Evolutionary conservation across 2,329 filamentous ascomycete genomes (phyloP), one percentile per base, ranked within the genome.

Genomic region (Phialophora tarda): DNA sequence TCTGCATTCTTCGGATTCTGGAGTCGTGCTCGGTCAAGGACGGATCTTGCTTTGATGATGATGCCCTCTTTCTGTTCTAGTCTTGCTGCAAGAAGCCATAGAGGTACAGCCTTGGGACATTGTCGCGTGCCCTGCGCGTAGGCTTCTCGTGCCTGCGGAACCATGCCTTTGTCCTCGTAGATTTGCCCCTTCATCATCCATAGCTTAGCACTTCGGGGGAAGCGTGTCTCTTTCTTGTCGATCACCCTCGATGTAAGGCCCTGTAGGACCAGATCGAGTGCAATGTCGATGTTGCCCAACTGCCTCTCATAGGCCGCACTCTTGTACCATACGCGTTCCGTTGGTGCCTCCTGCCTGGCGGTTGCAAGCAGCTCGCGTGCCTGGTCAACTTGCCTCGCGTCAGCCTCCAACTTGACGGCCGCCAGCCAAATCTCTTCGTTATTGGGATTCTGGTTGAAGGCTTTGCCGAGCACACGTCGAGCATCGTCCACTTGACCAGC

Each of bases 131-230:
- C 95, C 4, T 91, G 90, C 66, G 87, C 88, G 78, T 95, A 98
- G 0, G 94, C 93, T 77, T 98, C 93, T 55, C 95, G 88, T 2
- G 95, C 95, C 78, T 95, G 91, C 0, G 90, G 89, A 14, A 90
- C 81, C 80, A 92, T 93, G 73, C 86, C 89, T 55, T 93, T 85
- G 51, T 89, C 86, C 75, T 97, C 91, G 82, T 99, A 99, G 69
- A 98, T 95, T 76, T 99, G 95, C 0, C 96, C 95, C 80, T 99
- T 99, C 82, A 97, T 91, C 91, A 98, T 97, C 90, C 94, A 97
- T 26, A 99, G 84, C 79, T 98, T 98, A 60, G 92, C 85, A 12
- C 90, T 88, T 53, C 88, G 86, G 0, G 95, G 94, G 81, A 96
- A 99, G 10, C 92, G 85, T 71, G 93, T 89, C 41, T 99, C 82